These are phyloP conservation scores for Boletus rubroflammeus DNA, from an alignment of 768 basidiomycete genomes.

Conservation along the genomic window DNA sequence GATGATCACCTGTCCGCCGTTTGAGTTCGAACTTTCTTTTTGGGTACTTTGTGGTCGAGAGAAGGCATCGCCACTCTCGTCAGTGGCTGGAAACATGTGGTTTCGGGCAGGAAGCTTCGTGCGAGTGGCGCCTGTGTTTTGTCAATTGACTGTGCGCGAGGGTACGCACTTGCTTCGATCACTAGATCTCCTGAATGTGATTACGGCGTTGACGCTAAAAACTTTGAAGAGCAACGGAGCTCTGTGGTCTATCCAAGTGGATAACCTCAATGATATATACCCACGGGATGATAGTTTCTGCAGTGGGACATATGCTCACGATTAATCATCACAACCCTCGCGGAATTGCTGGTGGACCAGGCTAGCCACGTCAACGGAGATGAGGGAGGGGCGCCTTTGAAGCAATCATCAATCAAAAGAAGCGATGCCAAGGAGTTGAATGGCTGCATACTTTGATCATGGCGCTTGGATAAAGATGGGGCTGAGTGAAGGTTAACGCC, in stretches of 20 bases:
- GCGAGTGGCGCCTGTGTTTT: slow-evolving; percentile 16
- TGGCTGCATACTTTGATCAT: slow-evolving; percentile 11
- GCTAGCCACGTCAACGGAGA: slow-evolving; percentile 21
- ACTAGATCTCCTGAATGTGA: slow-evolving; percentile 1
- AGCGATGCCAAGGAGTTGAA: slow-evolving; percentile 10
- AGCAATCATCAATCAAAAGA: slow-evolving; percentile 16
- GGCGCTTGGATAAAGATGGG: slow-evolving; percentile 1
- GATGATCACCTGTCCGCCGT: neutral
- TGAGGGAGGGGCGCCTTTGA: slow-evolving; percentile 13
- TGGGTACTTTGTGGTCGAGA: slow-evolving; percentile 7
- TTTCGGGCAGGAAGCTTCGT: slow-evolving; percentile 15
- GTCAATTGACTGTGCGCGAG: neutral
- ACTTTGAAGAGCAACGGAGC: slow-evolving; percentile 4
- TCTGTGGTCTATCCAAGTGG: neutral
- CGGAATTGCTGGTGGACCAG: neutral
- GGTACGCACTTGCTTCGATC: slow-evolving; percentile 3
- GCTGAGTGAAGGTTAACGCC: slow-evolving; percentile 9
- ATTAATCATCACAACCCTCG: neutral
- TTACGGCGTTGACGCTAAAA: slow-evolving; percentile 10
- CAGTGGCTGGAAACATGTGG: slow-evolving; percentile 23
- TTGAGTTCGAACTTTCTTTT: neutral
- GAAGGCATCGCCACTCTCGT: slow-evolving; percentile 14
- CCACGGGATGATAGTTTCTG: neutral
- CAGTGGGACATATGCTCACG: neutral
- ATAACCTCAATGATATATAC: neutral